phyloP scores from a whole-genome alignment of 805 yeast species.

The Sungouiozyma intestinalis region DNA sequence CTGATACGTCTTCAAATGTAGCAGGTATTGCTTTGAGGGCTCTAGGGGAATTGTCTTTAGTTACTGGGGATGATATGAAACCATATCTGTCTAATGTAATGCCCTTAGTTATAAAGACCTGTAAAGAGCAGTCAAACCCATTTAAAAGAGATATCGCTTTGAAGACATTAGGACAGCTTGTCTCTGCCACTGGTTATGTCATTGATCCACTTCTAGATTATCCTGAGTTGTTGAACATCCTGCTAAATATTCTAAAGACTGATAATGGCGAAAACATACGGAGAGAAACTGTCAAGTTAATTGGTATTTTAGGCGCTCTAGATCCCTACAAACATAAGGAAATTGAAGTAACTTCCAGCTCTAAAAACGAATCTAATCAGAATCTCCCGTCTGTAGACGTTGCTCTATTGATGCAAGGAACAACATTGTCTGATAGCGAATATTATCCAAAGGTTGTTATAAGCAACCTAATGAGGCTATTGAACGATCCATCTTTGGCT shows the following conservation, averaged over 20 bases:
- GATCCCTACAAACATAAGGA: conserved; percentile 95
- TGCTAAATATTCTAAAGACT: conserved; percentile 71
- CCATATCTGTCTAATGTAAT: conserved; percentile 65
- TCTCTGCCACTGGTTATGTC: conserved; percentile 89
- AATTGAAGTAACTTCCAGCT: conserved; percentile 61
- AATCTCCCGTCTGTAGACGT: conserved; percentile 87
- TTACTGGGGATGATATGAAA: conserved; percentile 76
- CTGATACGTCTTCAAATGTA: conserved; percentile 65
- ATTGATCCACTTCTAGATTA: conserved; percentile 87
- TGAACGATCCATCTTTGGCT: conserved; percentile 76
- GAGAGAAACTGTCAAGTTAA: conserved; percentile 76
- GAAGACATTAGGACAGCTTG: conserved; percentile 75
- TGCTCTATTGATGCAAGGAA: conserved; percentile 82
- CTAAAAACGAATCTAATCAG: conserved; percentile 32
- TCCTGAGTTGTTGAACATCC: conserved; percentile 75
- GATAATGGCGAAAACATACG: conserved; percentile 67
- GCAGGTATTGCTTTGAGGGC: conserved; percentile 80
- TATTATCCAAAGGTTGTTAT: conserved; percentile 94
- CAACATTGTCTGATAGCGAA: conserved; percentile 86
- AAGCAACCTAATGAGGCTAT: conserved; percentile 67
- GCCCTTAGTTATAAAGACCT: conserved; percentile 79
- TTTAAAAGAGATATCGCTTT: conserved; percentile 84
- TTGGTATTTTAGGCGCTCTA: conserved; percentile 92
- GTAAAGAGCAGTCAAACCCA: conserved; percentile 87
- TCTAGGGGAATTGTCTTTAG: conserved; percentile 79